These are phyloP conservation scores for Viola pubescens DNA, from an alignment of 441 rosid species.

Conservation along the genomic window DNA sequence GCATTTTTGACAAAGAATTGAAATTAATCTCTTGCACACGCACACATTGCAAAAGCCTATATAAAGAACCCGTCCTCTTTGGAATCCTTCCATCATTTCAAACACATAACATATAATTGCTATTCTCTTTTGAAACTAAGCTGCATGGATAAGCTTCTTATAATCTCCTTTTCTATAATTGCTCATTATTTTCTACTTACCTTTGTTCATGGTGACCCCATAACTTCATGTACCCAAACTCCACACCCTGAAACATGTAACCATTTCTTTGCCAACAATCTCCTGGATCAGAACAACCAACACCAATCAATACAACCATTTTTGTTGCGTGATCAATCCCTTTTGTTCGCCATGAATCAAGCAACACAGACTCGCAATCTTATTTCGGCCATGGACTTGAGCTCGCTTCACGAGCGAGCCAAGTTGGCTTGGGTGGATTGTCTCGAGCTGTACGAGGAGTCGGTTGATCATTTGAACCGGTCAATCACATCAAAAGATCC, in stretches of 20 bases:
- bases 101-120: not conserved
- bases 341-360: slow-evolving; percentile 40
- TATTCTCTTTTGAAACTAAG: no score
- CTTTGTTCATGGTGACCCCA: slow-evolving; percentile 20
- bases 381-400: slow-evolving; percentile 33
- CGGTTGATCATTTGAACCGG: slow-evolving; percentile 40
- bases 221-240: slow-evolving; percentile 49
- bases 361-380: slow-evolving; percentile 42
- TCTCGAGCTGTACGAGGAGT: slow-evolving; percentile 54
- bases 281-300: slow-evolving; percentile 2
- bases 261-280: slow-evolving; percentile 22
- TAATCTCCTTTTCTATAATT: not conserved
- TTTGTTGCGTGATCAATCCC: slow-evolving; percentile 35
- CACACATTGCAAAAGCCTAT: not conserved
- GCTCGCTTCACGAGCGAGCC: slow-evolving; percentile 34
- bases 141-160: slow-evolving; percentile 27
- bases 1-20: not conserved
- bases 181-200: slow-evolving; percentile 20
- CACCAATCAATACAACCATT: slow-evolving; percentile 19
- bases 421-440: slow-evolving; percentile 61
- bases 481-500: slow-evolving; percentile 37
- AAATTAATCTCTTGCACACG: no score
- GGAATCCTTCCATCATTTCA: slow-evolving; percentile 6
- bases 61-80: slow-evolving; percentile 6
- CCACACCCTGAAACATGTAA: slow-evolving; percentile 53